These are phyloP conservation scores for Aspergillus spinulosporus DNA, from an alignment of 2,329 filamentous ascomycete genomes.

Conservation along the genomic window DNA sequence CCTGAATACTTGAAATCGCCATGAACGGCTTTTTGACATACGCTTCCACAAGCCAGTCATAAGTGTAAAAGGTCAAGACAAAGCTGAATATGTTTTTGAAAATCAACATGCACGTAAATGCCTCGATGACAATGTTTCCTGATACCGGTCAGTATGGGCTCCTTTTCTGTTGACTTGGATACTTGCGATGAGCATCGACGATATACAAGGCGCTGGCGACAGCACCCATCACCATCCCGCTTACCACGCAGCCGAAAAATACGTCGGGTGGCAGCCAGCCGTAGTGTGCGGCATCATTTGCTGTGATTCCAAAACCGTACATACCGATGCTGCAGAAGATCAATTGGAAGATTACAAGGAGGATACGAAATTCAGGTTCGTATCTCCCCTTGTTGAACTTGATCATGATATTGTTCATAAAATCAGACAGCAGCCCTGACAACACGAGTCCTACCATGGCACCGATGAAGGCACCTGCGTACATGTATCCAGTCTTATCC, in stretches of 20 bases:
- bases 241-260: conserved; percentile 81
- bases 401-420: conserved; percentile 69
- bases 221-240: conserved; percentile 88
- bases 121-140: conserved; percentile 81
- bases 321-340: conserved; percentile 75
- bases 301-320: conserved; percentile 79
- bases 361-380: conserved; percentile 85
- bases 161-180: background rate
- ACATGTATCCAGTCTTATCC: conserved; percentile 80
- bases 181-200: conserved; percentile 84
- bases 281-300: conserved; percentile 61
- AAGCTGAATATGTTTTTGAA: conserved; percentile 97
- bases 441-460: conserved; percentile 74
- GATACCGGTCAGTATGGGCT: background rate
- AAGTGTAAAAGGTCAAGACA: conserved; percentile 77
- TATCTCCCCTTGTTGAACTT: conserved; percentile 76
- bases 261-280: conserved; percentile 73
- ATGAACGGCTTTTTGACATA: conserved; percentile 65
- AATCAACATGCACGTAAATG: conserved; percentile 83
- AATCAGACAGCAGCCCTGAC: conserved; percentile 73
- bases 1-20: conserved; percentile 72
- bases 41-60: conserved; percentile 70
- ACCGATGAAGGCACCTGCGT: conserved; percentile 82
- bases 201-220: conserved; percentile 85
- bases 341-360: conserved; percentile 80